Conservation (phyloP, 2,329 filamentous ascomycete species). For the Penicillium sp. region DNA sequence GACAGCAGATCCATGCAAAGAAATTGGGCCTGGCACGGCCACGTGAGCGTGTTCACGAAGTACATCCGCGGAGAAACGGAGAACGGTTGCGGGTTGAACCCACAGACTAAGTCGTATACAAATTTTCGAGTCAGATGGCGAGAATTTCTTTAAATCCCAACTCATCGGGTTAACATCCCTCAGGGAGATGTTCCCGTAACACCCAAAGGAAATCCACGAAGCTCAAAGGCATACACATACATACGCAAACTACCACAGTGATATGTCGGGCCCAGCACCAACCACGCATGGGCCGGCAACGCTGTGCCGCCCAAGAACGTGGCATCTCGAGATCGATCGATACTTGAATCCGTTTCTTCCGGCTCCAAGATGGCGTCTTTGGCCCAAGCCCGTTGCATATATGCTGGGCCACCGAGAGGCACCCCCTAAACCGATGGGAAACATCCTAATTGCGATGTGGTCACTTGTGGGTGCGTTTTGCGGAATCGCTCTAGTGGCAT, state of each 20-base stretch:
- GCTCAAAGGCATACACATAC: too few species aligned
- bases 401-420: slow-evolving; percentile 62
- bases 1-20: slow-evolving; percentile 6
- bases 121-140: background rate
- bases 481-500: slow-evolving; percentile 58
- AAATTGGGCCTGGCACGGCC: background rate
- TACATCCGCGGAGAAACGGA: slow-evolving; percentile 19
- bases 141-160: background rate
- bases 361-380: slow-evolving; percentile 57
- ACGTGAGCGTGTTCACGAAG: background rate
- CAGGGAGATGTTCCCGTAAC: background rate
- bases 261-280: slow-evolving; percentile 4
- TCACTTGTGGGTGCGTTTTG: slow-evolving; percentile 62
- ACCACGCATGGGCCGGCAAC: slow-evolving; percentile 5
- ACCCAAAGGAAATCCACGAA: background rate
- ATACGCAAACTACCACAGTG: background rate
- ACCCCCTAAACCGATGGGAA: slow-evolving; percentile 48
- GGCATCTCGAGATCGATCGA: slow-evolving; percentile 71
- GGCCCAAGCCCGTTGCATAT: slow-evolving; percentile 64
- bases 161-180: slow-evolving; percentile 3
- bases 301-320: slow-evolving; percentile 26
- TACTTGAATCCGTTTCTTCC: slow-evolving; percentile 69
- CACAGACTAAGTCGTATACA: background rate
- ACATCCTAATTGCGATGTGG: slow-evolving; percentile 59
- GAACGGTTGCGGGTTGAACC: slow-evolving; percentile 2